Conservation (phyloP, 805 yeast genomes). For the Jamesozyma jinghongensis region DNA sequence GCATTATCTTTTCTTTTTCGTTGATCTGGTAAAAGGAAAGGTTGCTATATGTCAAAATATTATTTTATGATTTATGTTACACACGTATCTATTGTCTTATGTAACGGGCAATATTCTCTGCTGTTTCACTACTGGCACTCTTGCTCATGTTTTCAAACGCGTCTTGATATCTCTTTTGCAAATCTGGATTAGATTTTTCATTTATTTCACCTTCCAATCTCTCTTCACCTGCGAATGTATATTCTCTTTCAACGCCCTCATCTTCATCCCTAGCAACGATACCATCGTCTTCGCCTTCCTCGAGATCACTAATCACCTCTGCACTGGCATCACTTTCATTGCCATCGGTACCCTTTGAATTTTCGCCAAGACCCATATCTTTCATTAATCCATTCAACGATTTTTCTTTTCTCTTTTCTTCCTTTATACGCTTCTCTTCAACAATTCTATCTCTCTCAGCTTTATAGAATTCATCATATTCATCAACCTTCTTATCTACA, state of each 20-base stretch:
- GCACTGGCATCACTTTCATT: conserved; percentile 40
- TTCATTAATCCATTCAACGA: conserved; percentile 68
- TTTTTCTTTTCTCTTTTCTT: conserved; percentile 59
- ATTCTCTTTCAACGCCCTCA: conserved; percentile 55
- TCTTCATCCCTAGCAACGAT: conserved; percentile 38
- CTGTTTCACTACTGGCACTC: conserved; percentile 54
- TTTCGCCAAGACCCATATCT: conserved; percentile 57
- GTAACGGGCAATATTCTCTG: conserved; percentile 63
- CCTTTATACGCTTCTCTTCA: conserved; percentile 68
- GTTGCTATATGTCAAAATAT: no score
- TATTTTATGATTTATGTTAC: no score
- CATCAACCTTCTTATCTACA: conserved; percentile 79
- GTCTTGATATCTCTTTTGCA: conserved; percentile 62
- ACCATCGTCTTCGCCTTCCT: conserved; percentile 38
- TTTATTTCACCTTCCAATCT: conserved; percentile 51
- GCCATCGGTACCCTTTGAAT: conserved; percentile 25
- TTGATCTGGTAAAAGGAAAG: no score
- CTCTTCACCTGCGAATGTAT: conserved; percentile 60
- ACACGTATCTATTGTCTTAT: conserved; percentile 35
- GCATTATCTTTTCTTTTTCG: no score
- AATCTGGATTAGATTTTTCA: conserved; percentile 33
- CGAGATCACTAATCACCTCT: conserved; percentile 40
- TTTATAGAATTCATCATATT: conserved; percentile 73
- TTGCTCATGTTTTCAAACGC: conserved; percentile 61
- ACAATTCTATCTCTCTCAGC: conserved; percentile 78